Evolutionary conservation across 169 alveolate species (phyloP).

Genomic region (Cytauxzoon felis): DNA sequence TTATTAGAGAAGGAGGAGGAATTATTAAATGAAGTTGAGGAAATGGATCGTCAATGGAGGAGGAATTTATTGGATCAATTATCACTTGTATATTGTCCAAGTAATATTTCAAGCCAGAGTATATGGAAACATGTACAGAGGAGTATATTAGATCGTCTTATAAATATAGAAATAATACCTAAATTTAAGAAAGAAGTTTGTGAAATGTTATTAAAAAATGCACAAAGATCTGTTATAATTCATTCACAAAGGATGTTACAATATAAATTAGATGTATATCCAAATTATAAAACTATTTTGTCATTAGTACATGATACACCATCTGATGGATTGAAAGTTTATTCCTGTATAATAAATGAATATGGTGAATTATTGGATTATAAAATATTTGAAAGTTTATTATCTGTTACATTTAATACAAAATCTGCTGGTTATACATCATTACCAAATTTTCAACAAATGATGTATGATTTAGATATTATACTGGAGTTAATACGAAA

Average conservation of each 20-base stretch:
- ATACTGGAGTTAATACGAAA: background rate
- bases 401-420: constrained; percentile 3
- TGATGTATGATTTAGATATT: background rate
- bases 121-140: constrained; percentile 32
- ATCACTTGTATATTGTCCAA: constrained; percentile 37
- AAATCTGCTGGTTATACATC: background rate
- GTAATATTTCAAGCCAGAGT: constrained; percentile 28
- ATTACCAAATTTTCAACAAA: background rate
- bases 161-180: constrained; percentile 51
- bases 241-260: constrained; percentile 52
- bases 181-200: constrained; percentile 46
- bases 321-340: constrained; percentile 8
- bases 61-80: constrained; percentile 59
- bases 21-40: constrained; percentile 52
- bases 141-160: constrained; percentile 19
- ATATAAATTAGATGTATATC: constrained; percentile 41
- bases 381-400: constrained; percentile 13
- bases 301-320: constrained; percentile 17
- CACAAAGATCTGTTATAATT: constrained; percentile 34
- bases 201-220: constrained; percentile 38
- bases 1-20: constrained; percentile 58
- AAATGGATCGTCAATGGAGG: constrained; percentile 61
- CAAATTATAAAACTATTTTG: constrained; percentile 12
- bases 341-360: constrained; percentile 22
- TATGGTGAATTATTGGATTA: constrained; percentile 30